A percentile compares a stretch with the other conserved stretches of the same genome.
phyloP scores from a whole-genome alignment of 2,329 filamentous ascomycete genomes.

The Drechslera avenae region DNA sequence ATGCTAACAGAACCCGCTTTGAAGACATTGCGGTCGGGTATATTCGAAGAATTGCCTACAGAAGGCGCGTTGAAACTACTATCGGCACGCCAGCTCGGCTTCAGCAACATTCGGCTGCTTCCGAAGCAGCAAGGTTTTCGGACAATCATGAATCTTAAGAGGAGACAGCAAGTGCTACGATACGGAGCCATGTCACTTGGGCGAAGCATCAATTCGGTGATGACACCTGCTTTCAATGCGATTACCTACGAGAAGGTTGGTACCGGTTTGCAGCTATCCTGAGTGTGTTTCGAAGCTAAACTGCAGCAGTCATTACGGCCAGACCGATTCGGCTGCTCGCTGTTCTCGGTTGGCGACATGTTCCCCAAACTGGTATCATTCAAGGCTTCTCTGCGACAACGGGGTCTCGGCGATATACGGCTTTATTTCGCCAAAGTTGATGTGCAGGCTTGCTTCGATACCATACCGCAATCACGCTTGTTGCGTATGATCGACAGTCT shows the following conservation, averaged over 20 bases:
- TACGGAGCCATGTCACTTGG: constrained; percentile 63
- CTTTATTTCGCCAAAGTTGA: constrained; percentile 93
- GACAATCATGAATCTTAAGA: constrained; percentile 84
- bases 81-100: constrained; percentile 69
- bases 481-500: constrained; percentile 66
- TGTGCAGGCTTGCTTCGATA: constrained; percentile 91
- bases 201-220: constrained; percentile 69
- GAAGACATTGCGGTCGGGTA: constrained; percentile 66
- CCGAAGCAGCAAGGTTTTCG: constrained; percentile 79
- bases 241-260: constrained; percentile 77
- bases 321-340: constrained; percentile 71
- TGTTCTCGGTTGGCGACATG: constrained; percentile 83
- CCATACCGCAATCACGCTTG: constrained; percentile 81
- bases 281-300: constrained; percentile 9
- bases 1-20: constrained; percentile 75
- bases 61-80: constrained; percentile 64
- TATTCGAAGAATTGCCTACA: constrained; percentile 78
- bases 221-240: constrained; percentile 75
- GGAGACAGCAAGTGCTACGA: constrained; percentile 61
- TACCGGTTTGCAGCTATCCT: not conserved
- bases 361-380: constrained; percentile 75
- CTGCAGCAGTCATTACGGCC: constrained; percentile 48
- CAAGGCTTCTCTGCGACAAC: constrained; percentile 55
- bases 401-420: constrained; percentile 43
- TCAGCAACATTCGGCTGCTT: constrained; percentile 77